Evolutionary conservation across 495 filamentous ascomycete species (phyloP), one percentile per base, ranked within the genome.

Genomic region (Eremomyces bilateralis): DNA sequence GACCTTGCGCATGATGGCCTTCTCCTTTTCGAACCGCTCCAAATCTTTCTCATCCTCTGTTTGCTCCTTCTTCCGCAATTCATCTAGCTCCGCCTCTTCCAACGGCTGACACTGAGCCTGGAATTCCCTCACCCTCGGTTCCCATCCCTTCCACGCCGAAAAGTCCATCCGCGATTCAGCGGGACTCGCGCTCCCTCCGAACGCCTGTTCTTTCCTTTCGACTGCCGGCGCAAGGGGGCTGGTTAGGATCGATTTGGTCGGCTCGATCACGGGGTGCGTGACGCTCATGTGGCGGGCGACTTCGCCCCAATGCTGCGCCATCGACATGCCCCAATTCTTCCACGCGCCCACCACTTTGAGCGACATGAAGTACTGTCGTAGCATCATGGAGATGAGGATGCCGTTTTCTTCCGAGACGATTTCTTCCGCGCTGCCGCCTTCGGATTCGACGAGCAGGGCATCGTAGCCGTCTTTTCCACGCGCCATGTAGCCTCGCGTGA

Each of bases 321-420:
- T 47, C 42, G 54, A 58, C 4, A 53, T 48, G 27, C 67, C 64
- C 73, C 75, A 75, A 13, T 62, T 53, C 31, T 62, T 62, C 83
- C 83, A 91, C 43, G 63, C 63, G 2, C 77, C 73, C 34, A 90
- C 51, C 0, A 83, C 71, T 38, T 80, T 81, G 13, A 90, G 56
- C 8, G 70, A 74, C 60, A 85, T 67, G 49, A 93, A 91, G 45
- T 90, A 91, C 51, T 91, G 83, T 3, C 83, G 69, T 16, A 93
- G 58, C 39, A 93, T 72, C 39, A 71, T 80, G 41, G 72, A 77
- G 42, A 91, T 80, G 19, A 93, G 53, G 3, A 90, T 66, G 4
- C 83, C 83, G 37, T 76, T 81, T 46, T 93, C 83, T 40, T 91
- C 82, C 18, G 64, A 66, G 15, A 93, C 71, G 13, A 91, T 45